Evolutionary conservation across 225 moss, liverwort and hornwort species (phyloP), one percentile per base, ranked within the genome.

Genomic region (Marchantia polymorpha): DNA sequence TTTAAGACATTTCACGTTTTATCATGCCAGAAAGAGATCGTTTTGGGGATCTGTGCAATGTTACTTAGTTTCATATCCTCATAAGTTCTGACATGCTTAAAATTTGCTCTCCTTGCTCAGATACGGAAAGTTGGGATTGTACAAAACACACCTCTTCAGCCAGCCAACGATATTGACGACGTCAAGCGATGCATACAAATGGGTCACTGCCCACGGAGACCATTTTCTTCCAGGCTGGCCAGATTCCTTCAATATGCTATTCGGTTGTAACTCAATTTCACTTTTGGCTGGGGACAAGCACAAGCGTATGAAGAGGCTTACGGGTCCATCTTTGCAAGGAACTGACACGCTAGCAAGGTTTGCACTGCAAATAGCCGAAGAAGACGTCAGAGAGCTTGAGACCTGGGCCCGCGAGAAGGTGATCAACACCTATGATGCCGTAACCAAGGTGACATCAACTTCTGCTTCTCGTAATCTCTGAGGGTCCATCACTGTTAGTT

Each of bases 211-310:
- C 59, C 17, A 59, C 59, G 59, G 17, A 16, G 64, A 78, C 64
- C 61, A 50, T 13, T 78, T 65, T 64, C 12, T 78, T 7, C 64
- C 77, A 19, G 77, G 77, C 13, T 78, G 77, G 77, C 77, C 77
- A 29, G 22, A 30, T 13, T 78, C 77, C 64, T 61, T 64, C 77
- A 64, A 39, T 16, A 22, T 39, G 46, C 47, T 78, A 15, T 16
- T 78, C 8, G 77, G 77, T 10, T 31, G 13, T 12, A 31, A 39
- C 16, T 78, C 64, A 17, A 31, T 78, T 20, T 1, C 77, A 13
- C 0, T 64, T 39, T 11, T 59, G 13, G 56, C 64, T 11, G 77
- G 77, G 31, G 64, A 78, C 31, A 64, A 78, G 7, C 77, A 78
- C 77, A 78, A 65, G 25, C 63, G 77, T 50, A 63, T 78, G 11